phyloP scores from a whole-genome alignment of 495 filamentous ascomycete genomes.

The Amorphotheca resinae region DNA sequence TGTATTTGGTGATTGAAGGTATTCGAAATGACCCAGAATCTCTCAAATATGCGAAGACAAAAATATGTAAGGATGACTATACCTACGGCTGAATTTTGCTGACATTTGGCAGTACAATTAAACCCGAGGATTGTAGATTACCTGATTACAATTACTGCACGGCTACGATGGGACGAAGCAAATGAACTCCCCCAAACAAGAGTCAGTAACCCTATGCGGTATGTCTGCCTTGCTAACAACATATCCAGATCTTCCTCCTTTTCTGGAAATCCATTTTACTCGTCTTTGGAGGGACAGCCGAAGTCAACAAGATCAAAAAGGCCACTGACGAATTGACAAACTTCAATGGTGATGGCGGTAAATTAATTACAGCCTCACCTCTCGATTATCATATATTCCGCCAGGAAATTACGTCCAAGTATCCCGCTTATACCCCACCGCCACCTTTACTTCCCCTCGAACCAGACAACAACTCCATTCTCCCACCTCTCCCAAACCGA shows the following conservation, averaged over 20 bases:
- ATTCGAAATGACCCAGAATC: constrained; percentile 36
- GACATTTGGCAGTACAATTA: constrained; percentile 32
- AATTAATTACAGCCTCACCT: constrained; percentile 77
- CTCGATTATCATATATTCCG: constrained; percentile 93
- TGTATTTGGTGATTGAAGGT: constrained; percentile 65
- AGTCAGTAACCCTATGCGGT: constrained; percentile 1
- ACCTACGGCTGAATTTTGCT: constrained; percentile 3
- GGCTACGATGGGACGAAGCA: constrained; percentile 79
- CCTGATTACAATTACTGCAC: constrained; percentile 61
- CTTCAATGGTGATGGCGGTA: constrained; percentile 29
- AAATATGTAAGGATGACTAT: constrained; percentile 27
- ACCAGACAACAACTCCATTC: constrained; percentile 75
- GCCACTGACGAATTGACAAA: constrained; percentile 35
- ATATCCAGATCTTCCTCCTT: constrained; percentile 50
- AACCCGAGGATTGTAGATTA: constrained; percentile 59
- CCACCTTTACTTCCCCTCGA: constrained; percentile 74
- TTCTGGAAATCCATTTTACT: constrained; percentile 88
- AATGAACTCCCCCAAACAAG: constrained; percentile 42
- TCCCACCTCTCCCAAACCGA: constrained; percentile 73
- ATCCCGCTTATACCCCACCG: constrained; percentile 89
- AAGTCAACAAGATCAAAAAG: constrained; percentile 62
- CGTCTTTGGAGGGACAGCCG: constrained; percentile 61
- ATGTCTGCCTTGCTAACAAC: background rate
- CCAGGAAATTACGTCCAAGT: constrained; percentile 97
- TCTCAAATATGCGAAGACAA: constrained; percentile 26